Base-by-base conservation (phyloP, 2,329 filamentous ascomycete genomes). In the Curvularia verruculosa region DNA sequence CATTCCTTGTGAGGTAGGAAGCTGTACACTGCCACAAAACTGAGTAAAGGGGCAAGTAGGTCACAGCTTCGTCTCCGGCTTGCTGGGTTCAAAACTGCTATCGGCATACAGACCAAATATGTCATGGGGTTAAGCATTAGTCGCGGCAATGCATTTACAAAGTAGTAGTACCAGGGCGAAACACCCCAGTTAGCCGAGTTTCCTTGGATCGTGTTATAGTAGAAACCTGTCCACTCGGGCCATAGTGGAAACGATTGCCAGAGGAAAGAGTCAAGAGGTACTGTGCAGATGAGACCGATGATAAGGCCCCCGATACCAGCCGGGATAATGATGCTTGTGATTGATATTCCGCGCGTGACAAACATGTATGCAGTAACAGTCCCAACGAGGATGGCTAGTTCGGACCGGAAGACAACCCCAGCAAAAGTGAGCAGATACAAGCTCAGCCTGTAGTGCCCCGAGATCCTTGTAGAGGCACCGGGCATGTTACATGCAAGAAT, bases 1-100 rank as follows among this genome's bases (percentile, higher is more conserved):
- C 92, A 90, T 79, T 99, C 95, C 75, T 99, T 99, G 80, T 99
- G 95, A 0, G 94, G 93, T 60, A 96, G 89, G 49, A 92, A 68
- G 61, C 92, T 96, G 81, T 96, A 98, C 41, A 96, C 76, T 4
- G 83, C 83, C 19, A 96, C 82, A 75, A 93, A 99, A 28, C 84
- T 75, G 1, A 96, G 64, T 9, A 85, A 83, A 0, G 95, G 92
- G 2, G 88, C 66, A 3, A 90, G 67, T 8, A 87, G 76, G 39
- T 82, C 80, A 0, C 91, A 58, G 51, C 77, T 79, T 18, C 72
- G 73, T 36, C 62, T 61, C 15, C 75, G 73, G 5, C 76, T 77
- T 13, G 78, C 68, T 12, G 71, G 69, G 8, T 89, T 83, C n/a
- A 83, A 45, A 0, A 85, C 61, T 2, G 84, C 79, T 15, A 81